Base-by-base conservation (phyloP, 352 stramenopile genomes). In the Phytophthora hibernalis region DNA sequence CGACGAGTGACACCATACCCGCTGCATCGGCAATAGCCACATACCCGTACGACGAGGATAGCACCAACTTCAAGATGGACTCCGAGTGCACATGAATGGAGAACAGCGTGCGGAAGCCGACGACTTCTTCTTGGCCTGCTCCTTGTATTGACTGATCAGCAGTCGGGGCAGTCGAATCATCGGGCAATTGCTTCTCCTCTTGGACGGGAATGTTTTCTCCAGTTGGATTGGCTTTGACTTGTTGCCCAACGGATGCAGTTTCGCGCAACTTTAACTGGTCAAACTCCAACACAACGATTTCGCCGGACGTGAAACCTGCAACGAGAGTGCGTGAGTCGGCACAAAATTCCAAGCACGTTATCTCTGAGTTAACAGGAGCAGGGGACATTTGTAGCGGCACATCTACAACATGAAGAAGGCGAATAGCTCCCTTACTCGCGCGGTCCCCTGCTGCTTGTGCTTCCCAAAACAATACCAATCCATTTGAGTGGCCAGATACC, bases 401-500 rank as follows among this genome's bases (percentile, higher is more conserved):
- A 59, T 89, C 64, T 1, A 91, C 42, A 9, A 81, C 70, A 66
- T 92, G 78, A 21, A 95, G 62, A 21, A 92, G 69, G 21, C 76
- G 72, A 8, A 93, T 60, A 5, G 67, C 56, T 22, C 86, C 86
- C 28, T 79, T 84, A 65, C 86, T 92, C 2, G 72, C 26, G 3
- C 62, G 70, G 24, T 95, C 80, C 0, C 71, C 63, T 16, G 82
- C 73, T n/a, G 73, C 51, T 18, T 79, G 56, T 8, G 81, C 49
- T 51, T 92, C 86, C 84, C 86, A 92, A 35, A 95, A 83, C 5
- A 85, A 42, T 20, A 92, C 78, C 26, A 48, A 56, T 5, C 83
- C 81, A 51, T 90, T 83, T 7, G 59, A 60, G 54, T 92, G 84
- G 2, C 72, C 84, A 11, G 84, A 90, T 20, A 92, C 26, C 7